Evolutionary conservation across 1,284 basidiomycete species (phyloP).

Genomic region (Earliella scabrosa): DNA sequence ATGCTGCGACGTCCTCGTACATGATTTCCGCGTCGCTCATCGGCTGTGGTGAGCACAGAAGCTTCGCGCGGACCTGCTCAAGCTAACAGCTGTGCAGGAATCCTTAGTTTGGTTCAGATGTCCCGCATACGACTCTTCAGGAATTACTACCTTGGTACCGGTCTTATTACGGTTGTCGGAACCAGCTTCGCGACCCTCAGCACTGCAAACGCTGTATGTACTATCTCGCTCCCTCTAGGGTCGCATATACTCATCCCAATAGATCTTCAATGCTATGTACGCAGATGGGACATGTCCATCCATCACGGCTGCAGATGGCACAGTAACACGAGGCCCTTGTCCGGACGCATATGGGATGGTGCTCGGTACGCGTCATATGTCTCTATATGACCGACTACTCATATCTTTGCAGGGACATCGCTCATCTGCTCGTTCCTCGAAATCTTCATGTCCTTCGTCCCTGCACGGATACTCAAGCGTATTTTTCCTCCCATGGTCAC

Average conservation of each 20-base stretch:
- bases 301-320: conserved; percentile 61
- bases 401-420: conserved; percentile 59
- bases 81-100: conserved; percentile 58
- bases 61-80: too few species aligned
- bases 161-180: conserved; percentile 83
- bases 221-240: not conserved
- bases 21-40: conserved; percentile 86
- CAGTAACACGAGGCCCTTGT: conserved; percentile 63
- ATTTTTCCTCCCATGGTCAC: conserved; percentile 87
- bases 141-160: conserved; percentile 75
- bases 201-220: conserved; percentile 68
- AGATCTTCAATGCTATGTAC: conserved; percentile 77
- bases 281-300: conserved; percentile 78
- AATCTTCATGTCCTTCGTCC: conserved; percentile 78
- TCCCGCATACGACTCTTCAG: conserved; percentile 64
- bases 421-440: conserved; percentile 83
- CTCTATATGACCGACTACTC: not conserved
- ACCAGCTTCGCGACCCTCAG: conserved; percentile 84
- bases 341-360: conserved; percentile 83
- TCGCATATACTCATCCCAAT: not conserved
- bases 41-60: conserved; percentile 69
- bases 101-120: conserved; percentile 79
- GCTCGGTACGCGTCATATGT: conserved; percentile 50
- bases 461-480: conserved; percentile 62
- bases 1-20: conserved; percentile 65